Base-by-base conservation (phyloP, 2,329 filamentous ascomycete genomes). In the Gremmenia infestans region DNA sequence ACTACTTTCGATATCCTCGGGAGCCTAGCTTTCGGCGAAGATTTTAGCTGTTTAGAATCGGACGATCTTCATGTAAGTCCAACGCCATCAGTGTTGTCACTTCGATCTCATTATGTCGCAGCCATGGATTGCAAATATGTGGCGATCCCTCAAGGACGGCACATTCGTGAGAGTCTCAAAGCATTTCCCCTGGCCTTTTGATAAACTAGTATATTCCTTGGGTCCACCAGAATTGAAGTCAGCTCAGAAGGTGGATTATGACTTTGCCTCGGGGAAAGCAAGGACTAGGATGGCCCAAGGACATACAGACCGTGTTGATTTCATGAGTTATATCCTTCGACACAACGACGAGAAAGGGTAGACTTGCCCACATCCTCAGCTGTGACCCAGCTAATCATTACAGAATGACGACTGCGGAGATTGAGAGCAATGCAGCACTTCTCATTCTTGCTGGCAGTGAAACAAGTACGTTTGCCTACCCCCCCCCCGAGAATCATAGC, bases 1-100 rank as follows among this genome's bases (percentile, higher is more conserved):
- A 65, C 65, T 0, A 72, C 73, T 0, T 74, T 76, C 56, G 71
- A 73, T 48, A 65, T 73, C 17, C 67, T 73, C 46, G 67, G 67
- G 3, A 68, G 72, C 36, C 61, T 73, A 2, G 63, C 64, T 5
- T 72, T 70, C 54, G 70, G 71, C 0, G 66, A 70, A 28, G 58
- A 61, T 0, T 71, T 71, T 55, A 53, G 67, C 23, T 50, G 48
- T 17, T 40, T 50, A 19, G 5, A 15, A 2, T 19, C 35, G 3
- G 48, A 40, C 14, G 36, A 23, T 9, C 36, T 50, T 2, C 48
- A 50, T 49, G 47, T 49, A 36, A 35, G 47, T 28, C 14, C 25
- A 25, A 19, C 2, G 8, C 22, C 12, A 22, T 6, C 19, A 17
- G 9, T 48, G 6, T 11, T 17, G 15, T n/a, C 15, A 17, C 8